A percentile compares a stretch with the other conserved stretches of the same genome.
Evolutionary conservation across 2,329 filamentous ascomycete genomes (phyloP).

Genomic region (Cercospora sp.): DNA sequence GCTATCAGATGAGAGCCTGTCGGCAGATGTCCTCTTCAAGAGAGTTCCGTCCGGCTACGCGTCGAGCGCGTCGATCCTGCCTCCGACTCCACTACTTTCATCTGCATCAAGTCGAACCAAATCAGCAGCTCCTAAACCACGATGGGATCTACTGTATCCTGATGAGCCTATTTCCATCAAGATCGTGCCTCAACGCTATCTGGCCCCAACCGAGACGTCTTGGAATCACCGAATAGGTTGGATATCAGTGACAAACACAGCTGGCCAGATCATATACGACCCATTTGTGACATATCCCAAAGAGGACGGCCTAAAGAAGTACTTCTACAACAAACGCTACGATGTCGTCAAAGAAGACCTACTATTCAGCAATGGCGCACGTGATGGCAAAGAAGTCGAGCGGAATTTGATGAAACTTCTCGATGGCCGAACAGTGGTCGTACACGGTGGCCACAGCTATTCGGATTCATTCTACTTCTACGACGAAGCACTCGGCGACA

Average conservation of each 20-base stretch:
- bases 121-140: slow-evolving; percentile 3
- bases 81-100: background rate
- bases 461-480: slow-evolving; percentile 7
- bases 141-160: slow-evolving; percentile 11
- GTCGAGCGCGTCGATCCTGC: slow-evolving; percentile 4
- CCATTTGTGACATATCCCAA: slow-evolving; percentile 13
- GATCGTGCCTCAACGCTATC: slow-evolving; percentile 15
- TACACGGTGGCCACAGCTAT: slow-evolving; percentile 8
- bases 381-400: slow-evolving; percentile 13
- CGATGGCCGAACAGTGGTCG: slow-evolving; percentile 9
- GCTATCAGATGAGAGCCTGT: background rate
- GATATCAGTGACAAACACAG: slow-evolving; percentile 13
- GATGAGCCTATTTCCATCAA: slow-evolving; percentile 12
- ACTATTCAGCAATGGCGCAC: slow-evolving; percentile 7
- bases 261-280: slow-evolving; percentile 14
- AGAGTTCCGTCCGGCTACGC: background rate
- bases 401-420: slow-evolving; percentile 5
- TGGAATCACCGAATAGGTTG: slow-evolving; percentile 12
- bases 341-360: slow-evolving; percentile 10
- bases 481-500: slow-evolving; percentile 2
- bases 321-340: slow-evolving; percentile 10
- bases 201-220: background rate
- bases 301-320: slow-evolving; percentile 9
- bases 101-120: background rate
- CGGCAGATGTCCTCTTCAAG: background rate